These are phyloP conservation scores for Wolfiporia cocos DNA, from an alignment of 1,284 basidiomycete genomes.

Conservation along the genomic window DNA sequence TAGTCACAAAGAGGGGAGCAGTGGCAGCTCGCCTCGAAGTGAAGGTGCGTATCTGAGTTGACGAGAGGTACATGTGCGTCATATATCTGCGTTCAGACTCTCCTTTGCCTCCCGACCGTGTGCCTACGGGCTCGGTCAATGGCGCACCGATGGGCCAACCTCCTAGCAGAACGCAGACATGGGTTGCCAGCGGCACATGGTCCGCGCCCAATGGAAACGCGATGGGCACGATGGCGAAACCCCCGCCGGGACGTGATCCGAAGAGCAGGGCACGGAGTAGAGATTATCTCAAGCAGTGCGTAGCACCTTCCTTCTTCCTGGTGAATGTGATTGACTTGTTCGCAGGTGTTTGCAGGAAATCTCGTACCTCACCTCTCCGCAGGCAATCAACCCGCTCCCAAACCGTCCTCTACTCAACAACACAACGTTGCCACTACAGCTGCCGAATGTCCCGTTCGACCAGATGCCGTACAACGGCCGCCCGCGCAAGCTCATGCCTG, in stretches of 20 bases:
- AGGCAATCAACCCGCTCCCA: slow-evolving; percentile 95
- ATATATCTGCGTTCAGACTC: slow-evolving; percentile 44
- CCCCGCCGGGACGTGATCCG: slow-evolving; percentile 77
- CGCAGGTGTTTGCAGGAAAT: slow-evolving; percentile 93
- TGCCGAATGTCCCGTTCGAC: slow-evolving; percentile 70
- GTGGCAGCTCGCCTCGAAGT: slow-evolving; percentile 73
- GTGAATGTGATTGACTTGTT: slow-evolving; percentile 3
- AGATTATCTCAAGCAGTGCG: slow-evolving; percentile 96
- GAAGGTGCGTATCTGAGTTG: slow-evolving; percentile 48
- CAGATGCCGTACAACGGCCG: slow-evolving; percentile 68
- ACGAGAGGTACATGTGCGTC: neutral
- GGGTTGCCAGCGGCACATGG: slow-evolving; percentile 38
- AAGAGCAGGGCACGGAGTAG: slow-evolving; percentile 92
- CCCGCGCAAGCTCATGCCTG: slow-evolving; percentile 74
- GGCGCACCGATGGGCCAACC: slow-evolving; percentile 42
- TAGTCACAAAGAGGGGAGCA: slow-evolving; percentile 70
- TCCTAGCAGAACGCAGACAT: slow-evolving; percentile 40
- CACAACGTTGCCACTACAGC: slow-evolving; percentile 51
- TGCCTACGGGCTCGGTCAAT: slow-evolving; percentile 37
- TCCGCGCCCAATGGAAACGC: slow-evolving; percentile 36
- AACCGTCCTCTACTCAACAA: slow-evolving; percentile 74
- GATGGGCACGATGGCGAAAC: slow-evolving; percentile 55
- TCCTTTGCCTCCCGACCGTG: slow-evolving; percentile 65
- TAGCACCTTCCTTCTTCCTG: slow-evolving; percentile 13
- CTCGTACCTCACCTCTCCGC: slow-evolving; percentile 92